Conservation (phyloP, 2,329 filamentous ascomycete genomes). For the Apiospora arundinis region DNA sequence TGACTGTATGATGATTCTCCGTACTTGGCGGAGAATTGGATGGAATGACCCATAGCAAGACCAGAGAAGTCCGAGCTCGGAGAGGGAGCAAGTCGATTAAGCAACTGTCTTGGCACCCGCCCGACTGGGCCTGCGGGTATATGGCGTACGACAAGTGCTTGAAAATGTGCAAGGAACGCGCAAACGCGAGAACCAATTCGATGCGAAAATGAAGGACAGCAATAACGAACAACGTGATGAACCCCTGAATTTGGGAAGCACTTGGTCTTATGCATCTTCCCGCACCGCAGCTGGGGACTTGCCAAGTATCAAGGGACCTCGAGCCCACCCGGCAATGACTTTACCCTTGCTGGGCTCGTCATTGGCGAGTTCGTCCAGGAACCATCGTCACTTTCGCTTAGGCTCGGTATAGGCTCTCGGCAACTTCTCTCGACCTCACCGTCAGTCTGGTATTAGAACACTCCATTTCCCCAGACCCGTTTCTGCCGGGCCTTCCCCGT, state of each 20-base stretch:
- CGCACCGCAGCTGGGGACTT: slow-evolving; percentile 22
- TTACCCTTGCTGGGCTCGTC: slow-evolving; percentile 21
- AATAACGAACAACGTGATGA: not conserved
- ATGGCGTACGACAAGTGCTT: not conserved
- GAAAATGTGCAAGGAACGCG: not conserved
- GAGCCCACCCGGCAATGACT: slow-evolving; percentile 27
- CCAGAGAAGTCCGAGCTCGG: slow-evolving; percentile 1
- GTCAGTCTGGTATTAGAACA: not conserved
- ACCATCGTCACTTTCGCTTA: slow-evolving; percentile 23
- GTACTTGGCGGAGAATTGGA: no score
- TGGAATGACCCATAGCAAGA: no score
- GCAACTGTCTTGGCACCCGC: slow-evolving; percentile 3
- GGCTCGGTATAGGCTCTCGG: slow-evolving; percentile 21
- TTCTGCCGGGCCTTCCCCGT: not conserved
- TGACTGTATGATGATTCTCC: no score
- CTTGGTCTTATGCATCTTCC: slow-evolving; percentile 23
- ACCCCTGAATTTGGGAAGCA: not conserved
- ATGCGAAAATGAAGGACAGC: not conserved
- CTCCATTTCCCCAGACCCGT: slow-evolving; percentile 11
- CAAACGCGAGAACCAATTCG: not conserved
- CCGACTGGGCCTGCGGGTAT: not conserved
- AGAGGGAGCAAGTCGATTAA: not conserved
- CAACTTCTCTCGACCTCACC: not conserved
- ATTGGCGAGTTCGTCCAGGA: slow-evolving; percentile 13
- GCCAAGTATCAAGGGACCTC: slow-evolving; percentile 23